A percentile compares a stretch with the other conserved stretches of the same genome.
phyloP scores from a whole-genome alignment of 2,329 filamentous ascomycete genomes.

The Mycocentrospora acerina region DNA sequence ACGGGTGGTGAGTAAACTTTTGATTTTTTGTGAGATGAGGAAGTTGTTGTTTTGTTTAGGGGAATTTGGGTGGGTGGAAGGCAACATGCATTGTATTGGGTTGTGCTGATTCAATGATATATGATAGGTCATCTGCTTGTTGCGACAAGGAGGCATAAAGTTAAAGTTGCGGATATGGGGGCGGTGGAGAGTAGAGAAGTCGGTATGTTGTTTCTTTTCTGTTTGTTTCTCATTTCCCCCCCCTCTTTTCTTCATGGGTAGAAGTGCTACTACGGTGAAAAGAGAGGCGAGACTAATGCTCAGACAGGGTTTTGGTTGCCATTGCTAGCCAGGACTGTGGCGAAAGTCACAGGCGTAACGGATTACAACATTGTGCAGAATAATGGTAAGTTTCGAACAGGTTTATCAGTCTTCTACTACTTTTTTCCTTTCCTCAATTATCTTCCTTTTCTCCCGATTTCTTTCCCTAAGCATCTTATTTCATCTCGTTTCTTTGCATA shows the following conservation, averaged over 20 bases:
- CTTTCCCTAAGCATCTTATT: too few species aligned
- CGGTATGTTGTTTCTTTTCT: slow-evolving; percentile 47
- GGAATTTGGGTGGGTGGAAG: background rate
- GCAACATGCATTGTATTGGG: too few species aligned
- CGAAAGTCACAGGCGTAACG: slow-evolving; percentile 66
- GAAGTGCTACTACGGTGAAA: background rate
- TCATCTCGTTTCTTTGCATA: too few species aligned
- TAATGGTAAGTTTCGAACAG: slow-evolving; percentile 59
- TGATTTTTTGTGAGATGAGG: background rate
- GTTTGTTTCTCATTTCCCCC: background rate
- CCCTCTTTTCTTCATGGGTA: background rate
- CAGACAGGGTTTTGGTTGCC: slow-evolving; percentile 60
- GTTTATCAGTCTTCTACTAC: background rate
- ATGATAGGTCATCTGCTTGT: slow-evolving; percentile 69
- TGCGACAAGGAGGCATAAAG: slow-evolving; percentile 73
- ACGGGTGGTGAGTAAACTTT: slow-evolving; percentile 61
- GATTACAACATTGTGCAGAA: slow-evolving; percentile 99
- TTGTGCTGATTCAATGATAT: background rate
- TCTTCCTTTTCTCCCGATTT: too few species aligned
- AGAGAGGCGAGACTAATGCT: background rate
- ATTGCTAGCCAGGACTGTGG: slow-evolving; percentile 70
- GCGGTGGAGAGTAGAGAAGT: slow-evolving; percentile 66
- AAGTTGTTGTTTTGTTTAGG: background rate
- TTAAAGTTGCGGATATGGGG: slow-evolving; percentile 73
- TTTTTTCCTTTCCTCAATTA: background rate